phyloP scores from a whole-genome alignment of 805 yeast genomes.

The Peterozyma xylosa region DNA sequence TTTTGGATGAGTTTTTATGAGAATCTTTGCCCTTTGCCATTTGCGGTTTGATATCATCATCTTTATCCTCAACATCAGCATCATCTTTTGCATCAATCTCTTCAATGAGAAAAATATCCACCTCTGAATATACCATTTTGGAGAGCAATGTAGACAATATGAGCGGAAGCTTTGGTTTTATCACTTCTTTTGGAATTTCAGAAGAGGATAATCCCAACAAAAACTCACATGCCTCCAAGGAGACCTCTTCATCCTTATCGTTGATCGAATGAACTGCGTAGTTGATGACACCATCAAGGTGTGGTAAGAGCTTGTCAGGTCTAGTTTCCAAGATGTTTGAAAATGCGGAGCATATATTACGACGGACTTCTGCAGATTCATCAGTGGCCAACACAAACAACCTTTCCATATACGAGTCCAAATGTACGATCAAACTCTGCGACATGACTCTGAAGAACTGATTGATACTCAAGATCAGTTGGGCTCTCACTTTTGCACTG shows the following conservation, averaged over 20 bases:
- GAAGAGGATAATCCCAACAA: slow-evolving; percentile 67
- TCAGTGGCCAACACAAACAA: slow-evolving; percentile 68
- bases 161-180: slow-evolving; percentile 48
- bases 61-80: slow-evolving; percentile 70
- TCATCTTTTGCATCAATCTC: slow-evolving; percentile 67
- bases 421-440: slow-evolving; percentile 53
- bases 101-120: slow-evolving; percentile 61
- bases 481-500: slow-evolving; percentile 45
- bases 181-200: slow-evolving; percentile 44
- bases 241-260: slow-evolving; percentile 59
- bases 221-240: slow-evolving; percentile 91
- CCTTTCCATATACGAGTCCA: slow-evolving; percentile 59
- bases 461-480: slow-evolving; percentile 64
- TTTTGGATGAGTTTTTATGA: slow-evolving; percentile 20
- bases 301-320: slow-evolving; percentile 75
- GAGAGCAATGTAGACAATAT: slow-evolving; percentile 73
- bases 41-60: slow-evolving; percentile 81
- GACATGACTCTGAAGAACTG: slow-evolving; percentile 65
- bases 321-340: slow-evolving; percentile 62
- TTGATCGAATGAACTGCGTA: slow-evolving; percentile 77
- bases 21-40: slow-evolving; percentile 58
- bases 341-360: slow-evolving; percentile 74
- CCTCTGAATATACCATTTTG: slow-evolving; percentile 85
- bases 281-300: slow-evolving; percentile 77
- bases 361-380: slow-evolving; percentile 49